Base-by-base conservation (phyloP, 768 basidiomycete species). In the Kwoniella pini region DNA sequence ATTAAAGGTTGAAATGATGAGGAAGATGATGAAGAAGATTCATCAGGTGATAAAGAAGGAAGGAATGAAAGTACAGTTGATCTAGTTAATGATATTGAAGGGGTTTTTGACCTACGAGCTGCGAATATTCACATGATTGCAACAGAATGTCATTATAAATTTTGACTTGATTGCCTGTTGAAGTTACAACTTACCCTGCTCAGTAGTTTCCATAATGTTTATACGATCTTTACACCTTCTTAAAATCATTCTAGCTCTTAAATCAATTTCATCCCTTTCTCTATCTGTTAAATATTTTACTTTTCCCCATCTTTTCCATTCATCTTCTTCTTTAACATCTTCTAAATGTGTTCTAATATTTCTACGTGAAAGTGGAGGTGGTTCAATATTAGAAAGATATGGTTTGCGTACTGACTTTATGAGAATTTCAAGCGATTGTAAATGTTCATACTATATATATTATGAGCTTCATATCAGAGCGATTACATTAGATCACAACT, bases 241-340 rank as follows among this genome's bases (percentile, higher is more conserved):
- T 49, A 98, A 81, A 55, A 96, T 88, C 69, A 91, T 84, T 66
- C 89, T 87, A 30, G 91, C 88, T 75, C 95, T 89, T 62, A 93
- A 80, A 82, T 99, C 96, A 54, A 99, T 90, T 80, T 96, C 91
- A 79, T 97, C 94, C 62, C 94, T 83, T 77, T 99, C 94, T 64
- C 90, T 86, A 73, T 97, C 93, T 9, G 86, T 86, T 5, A 99
- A 83, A 48, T 70, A 76, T 48, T 76, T 77, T 12, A 75, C 75
- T 19, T 64, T 67, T 38, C 77, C 69, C 71, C 74, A 77, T 21
- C 64, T 65, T 24, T 60, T 63, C 57, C 79, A 62, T 12, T 69
- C 67, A 12, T 46, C 56, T 40, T 51, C 57, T 27, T 67, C 60
- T 12, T 56, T 52, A 17, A n/a, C 69, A 6, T 59, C 57, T 17